Evolutionary conservation across 73 alveolate species (phyloP).

Genomic region (Blepharisma japonicum): DNA sequence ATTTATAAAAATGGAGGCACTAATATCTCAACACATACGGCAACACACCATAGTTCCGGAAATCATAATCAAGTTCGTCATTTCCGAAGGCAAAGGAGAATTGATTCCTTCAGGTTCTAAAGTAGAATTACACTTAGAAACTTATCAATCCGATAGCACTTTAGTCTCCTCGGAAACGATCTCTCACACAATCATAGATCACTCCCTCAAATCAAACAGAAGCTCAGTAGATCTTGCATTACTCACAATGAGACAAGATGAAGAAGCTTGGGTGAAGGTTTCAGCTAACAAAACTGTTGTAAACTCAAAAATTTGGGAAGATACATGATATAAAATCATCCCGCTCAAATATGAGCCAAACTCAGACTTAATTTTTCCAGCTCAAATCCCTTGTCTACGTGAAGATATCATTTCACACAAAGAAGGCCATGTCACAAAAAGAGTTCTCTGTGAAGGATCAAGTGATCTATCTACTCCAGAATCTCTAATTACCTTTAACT

Average conservation of each 20-base stretch:
- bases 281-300: background rate
- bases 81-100: too few species aligned
- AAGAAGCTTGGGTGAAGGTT: constrained; percentile 10
- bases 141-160: too few species aligned
- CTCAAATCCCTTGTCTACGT: background rate
- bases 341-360: background rate
- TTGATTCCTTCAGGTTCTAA: too few species aligned
- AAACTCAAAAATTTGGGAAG: background rate
- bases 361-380: constrained; percentile 11
- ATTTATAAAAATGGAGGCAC: too few species aligned
- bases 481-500: background rate
- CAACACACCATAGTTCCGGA: too few species aligned
- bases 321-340: background rate
- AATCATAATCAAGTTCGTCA: too few species aligned
- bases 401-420: background rate
- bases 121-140: too few species aligned
- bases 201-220: too few species aligned
- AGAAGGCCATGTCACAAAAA: background rate
- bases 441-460: constrained; percentile 11
- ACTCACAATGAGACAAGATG: background rate
- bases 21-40: too few species aligned
- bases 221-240: background rate
- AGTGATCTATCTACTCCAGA: background rate
- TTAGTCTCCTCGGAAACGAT: too few species aligned
- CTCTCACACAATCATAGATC: too few species aligned